These are phyloP conservation scores for Cynanchum wilfordii DNA, from an alignment of 257 asterid genomes.

Conservation along the genomic window DNA sequence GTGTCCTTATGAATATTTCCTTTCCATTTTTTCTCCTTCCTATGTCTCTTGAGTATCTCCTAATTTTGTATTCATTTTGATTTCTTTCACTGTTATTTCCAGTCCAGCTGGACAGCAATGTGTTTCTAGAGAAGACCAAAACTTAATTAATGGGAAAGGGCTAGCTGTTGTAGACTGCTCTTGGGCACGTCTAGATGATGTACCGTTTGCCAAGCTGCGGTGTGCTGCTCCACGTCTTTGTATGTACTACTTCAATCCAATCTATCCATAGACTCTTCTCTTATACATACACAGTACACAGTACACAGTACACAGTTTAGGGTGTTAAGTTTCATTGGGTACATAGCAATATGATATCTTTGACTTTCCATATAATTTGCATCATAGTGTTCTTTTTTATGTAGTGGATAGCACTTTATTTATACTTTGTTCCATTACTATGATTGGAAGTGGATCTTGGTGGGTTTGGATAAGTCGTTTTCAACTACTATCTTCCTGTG, in stretches of 20 bases:
- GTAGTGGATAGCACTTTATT: background rate
- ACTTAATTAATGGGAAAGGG: constrained; percentile 65
- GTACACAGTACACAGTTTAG: background rate
- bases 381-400: too few species aligned
- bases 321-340: background rate
- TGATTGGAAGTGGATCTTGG: background rate
- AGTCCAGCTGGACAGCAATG: constrained; percentile 93
- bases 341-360: background rate
- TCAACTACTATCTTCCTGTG: background rate
- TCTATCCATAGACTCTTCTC: background rate
- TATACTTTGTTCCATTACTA: background rate
- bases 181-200: constrained; percentile 95
- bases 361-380: background rate
- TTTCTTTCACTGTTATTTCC: constrained; percentile 8
- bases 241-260: constrained; percentile 31
- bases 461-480: background rate
- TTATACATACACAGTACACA: background rate
- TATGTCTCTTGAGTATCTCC: background rate
- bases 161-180: constrained; percentile 97
- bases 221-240: constrained; percentile 96
- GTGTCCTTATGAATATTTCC: background rate
- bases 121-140: constrained; percentile 81
- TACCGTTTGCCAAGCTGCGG: constrained; percentile 90
- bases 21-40: background rate
- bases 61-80: background rate